These are phyloP conservation scores for Schizochytrium sp. DNA, from an alignment of 108 stramenopile genomes.

Conservation along the genomic window DNA sequence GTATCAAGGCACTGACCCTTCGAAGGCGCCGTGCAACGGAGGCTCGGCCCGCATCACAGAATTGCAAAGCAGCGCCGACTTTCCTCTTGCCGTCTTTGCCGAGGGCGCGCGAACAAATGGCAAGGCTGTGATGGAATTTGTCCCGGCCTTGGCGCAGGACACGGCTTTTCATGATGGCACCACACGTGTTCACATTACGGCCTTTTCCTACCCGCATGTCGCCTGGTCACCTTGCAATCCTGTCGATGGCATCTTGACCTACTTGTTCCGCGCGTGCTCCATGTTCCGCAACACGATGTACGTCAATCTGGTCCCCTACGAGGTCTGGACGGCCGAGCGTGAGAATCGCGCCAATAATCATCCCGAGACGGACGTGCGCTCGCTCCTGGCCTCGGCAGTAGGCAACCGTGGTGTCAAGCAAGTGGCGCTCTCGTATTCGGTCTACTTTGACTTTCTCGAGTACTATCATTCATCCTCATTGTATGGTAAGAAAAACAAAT, in stretches of 20 bases:
- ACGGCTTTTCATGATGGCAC: background rate
- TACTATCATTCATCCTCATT: background rate
- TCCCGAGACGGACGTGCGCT: background rate
- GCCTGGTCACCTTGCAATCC: background rate
- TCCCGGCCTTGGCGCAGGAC: background rate
- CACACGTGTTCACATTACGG: background rate
- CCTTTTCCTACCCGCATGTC: background rate
- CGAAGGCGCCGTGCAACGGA: background rate
- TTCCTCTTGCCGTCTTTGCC: background rate
- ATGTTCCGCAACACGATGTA: background rate
- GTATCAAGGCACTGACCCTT: background rate
- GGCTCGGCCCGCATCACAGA: background rate
- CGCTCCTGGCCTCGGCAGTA: background rate
- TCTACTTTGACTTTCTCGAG: background rate
- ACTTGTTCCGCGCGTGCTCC: background rate
- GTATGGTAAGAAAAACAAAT: background rate
- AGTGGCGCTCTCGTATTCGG: background rate
- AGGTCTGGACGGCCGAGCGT: background rate
- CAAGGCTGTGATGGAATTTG: background rate
- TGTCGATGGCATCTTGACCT: background rate
- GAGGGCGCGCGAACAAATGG: slow-evolving; percentile 3
- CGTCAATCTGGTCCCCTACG: slow-evolving; percentile 4
- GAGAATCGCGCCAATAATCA: background rate
- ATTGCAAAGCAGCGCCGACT: background rate
- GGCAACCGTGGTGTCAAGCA: slow-evolving; percentile 5